Conservation (phyloP, 2,329 filamentous ascomycete genomes). For the Diaporthe sp. region DNA sequence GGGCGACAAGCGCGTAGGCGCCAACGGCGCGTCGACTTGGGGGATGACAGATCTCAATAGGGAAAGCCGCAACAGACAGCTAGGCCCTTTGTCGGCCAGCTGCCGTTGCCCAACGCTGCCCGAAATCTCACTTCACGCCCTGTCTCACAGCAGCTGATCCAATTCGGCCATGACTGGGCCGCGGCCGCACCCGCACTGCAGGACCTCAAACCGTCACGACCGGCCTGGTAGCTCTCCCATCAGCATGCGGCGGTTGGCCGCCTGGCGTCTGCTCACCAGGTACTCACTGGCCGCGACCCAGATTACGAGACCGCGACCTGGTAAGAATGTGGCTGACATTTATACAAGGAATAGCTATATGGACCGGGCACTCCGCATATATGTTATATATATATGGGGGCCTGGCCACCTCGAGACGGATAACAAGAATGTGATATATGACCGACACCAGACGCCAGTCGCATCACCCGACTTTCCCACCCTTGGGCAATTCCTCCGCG, state of each 20-base stretch:
- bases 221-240: neutral
- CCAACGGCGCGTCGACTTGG: constrained; percentile 13
- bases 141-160: constrained; percentile 35
- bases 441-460: constrained; percentile 28
- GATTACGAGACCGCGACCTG: constrained; percentile 19
- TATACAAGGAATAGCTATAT: constrained; percentile 29
- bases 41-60: constrained; percentile 16
- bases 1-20: constrained; percentile 27
- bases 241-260: neutral
- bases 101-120: constrained; percentile 21
- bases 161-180: constrained; percentile 32
- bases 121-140: neutral
- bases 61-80: constrained; percentile 5
- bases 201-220: neutral
- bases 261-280: neutral
- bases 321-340: constrained; percentile 25
- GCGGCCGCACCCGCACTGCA: constrained; percentile 11
- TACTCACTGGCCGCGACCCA: constrained; percentile 8
- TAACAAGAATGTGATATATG: constrained; percentile 38
- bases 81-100: neutral
- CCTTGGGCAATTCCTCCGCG: constrained; percentile 23
- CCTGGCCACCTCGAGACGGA: constrained; percentile 19
- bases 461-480: constrained; percentile 30
- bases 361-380: constrained; percentile 32
- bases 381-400: constrained; percentile 32